Evolutionary conservation across 139 green algal species (phyloP).

Genomic region (Coccomyxa sp.): DNA sequence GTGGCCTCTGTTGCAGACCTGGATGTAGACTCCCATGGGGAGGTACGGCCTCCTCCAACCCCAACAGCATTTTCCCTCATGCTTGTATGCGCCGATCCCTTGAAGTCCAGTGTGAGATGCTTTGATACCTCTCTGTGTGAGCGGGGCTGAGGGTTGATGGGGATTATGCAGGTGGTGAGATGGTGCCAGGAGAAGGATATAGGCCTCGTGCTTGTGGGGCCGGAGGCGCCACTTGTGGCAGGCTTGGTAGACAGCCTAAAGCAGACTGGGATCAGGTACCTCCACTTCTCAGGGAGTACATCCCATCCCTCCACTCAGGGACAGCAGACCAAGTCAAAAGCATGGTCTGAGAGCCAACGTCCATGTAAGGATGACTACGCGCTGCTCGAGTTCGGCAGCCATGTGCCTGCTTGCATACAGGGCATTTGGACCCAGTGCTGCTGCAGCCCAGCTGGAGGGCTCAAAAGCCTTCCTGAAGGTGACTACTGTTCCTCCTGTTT

Average conservation of each 20-base stretch:
- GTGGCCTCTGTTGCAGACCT: constrained; percentile 15
- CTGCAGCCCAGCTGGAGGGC: constrained; percentile 89
- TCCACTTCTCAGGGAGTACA: too few relatives aligned
- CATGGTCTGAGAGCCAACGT: too few relatives aligned
- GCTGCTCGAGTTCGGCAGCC: too few relatives aligned
- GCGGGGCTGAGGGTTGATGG: too few relatives aligned
- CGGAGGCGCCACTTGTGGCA: constrained; percentile 90
- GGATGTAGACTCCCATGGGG: background rate
- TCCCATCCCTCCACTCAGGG: too few relatives aligned
- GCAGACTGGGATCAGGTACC: constrained; percentile 57
- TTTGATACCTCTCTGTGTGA: too few relatives aligned
- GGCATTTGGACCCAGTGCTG: constrained; percentile 81
- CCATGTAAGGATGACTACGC: background rate
- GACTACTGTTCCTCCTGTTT: background rate
- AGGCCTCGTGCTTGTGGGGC: constrained; percentile 82
- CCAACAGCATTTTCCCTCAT: too few relatives aligned
- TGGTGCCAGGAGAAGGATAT: constrained; percentile 77
- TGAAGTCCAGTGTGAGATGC: too few relatives aligned
- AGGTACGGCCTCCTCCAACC: background rate
- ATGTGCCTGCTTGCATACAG: constrained; percentile 9
- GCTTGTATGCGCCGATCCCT: too few relatives aligned
- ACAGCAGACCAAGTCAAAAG: too few relatives aligned
- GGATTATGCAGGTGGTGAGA: constrained; percentile 44
- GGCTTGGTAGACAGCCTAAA: constrained; percentile 83
- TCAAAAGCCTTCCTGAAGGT: constrained; percentile 97